Base-by-base conservation (phyloP, 805 yeast genomes). In the Zygosaccharomyces rouxii region DNA sequence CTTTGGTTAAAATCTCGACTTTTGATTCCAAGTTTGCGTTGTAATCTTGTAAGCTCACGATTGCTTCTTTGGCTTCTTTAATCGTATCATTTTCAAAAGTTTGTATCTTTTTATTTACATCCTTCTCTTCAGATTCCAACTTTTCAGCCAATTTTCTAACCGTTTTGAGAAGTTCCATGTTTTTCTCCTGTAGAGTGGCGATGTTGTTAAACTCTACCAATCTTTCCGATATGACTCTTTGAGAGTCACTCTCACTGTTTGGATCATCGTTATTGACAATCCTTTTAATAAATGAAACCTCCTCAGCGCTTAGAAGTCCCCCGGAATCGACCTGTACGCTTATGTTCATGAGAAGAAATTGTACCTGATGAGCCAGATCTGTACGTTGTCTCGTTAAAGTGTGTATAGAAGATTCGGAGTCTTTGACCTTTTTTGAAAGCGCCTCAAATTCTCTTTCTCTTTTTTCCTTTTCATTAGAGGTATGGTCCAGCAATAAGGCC, bases 351-450 rank as follows among this genome's bases (percentile, higher is more conserved):
- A 92, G 72, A 31, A 89, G 73, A 42, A 75, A 76, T 55, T 86
- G 88, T n/a, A 94, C 77, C 63, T 92, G 98, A 38, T 82, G 80
- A 5, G 95, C 86, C 35, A 92, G 70, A 59, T 92, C 97, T 25
- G 75, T 69, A 38, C 84, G 77, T 54, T 84, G 81, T 48, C 76
- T 78, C 39, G 76, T 73, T 53, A 85, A 63, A 4, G 77, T 53
- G 21, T 74, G 51, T 19, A 71, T 65, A 23, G 68, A 67, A 4
- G 52, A 35, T 64, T 75, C 61, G 58, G 71, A 57, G 33, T 67
- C 65, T 19, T 58, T 53, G 1, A 68, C 33, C 46, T 61, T 65
- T 3, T 48, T 45, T 1, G 52, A 38, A 3, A 57, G 22, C n/a
- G 62, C 59, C 4, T 38, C 42, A 2, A 62, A 54, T 7, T 66